Evolutionary conservation across 2,329 filamentous ascomycete species (phyloP), one percentile per base, ranked within the genome.

Genomic region (Aspergillus pseudonomiae): DNA sequence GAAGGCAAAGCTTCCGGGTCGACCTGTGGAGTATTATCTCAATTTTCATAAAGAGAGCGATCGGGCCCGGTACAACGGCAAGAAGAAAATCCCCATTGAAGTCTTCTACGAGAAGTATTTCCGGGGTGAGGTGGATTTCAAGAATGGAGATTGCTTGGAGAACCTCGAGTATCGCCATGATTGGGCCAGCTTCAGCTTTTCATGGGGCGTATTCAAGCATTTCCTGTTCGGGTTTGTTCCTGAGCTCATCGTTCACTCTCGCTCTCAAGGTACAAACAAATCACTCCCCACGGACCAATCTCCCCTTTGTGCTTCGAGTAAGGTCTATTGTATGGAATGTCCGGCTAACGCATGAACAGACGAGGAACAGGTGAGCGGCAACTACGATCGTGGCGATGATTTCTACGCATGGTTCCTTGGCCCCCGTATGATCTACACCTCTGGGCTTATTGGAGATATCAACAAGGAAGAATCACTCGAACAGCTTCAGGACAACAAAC

Each of bases 91-190:
- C 39, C 78, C 78, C 61, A 80, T 80, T 75, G 90, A 96, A 83
- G 96, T 93, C 28, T 98, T 98, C 85, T 89, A 96, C 77, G 94
- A 97, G 81, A 96, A 94, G 91, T 98, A 97, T 85, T 96, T 98
- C 80, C 91, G 94, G 75, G 93, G 92, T 63, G 89, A 96, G 63
- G 93, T 97, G 67, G 93, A 97, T 71, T 94, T 97, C 86, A 98
- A 97, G 79, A 41, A 41, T 41, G 94, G 93, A 63, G 95, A 98
- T 80, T 88, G 86, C 73, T 86, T 98, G 67, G 94, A 98, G 76
- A 84, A 92, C 55, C 82, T 98, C 80, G 95, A 98, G 81, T 95
- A 94, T 83, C 87, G 95, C 74, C 94, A 98, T 77, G 95, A 99
- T 80, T 98, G 95, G 95, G 92, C 93, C 71, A 95, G 87, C 84